These are phyloP conservation scores for Talaromyces sp. DNA, from an alignment of 2,329 filamentous ascomycete species.

Conservation along the genomic window DNA sequence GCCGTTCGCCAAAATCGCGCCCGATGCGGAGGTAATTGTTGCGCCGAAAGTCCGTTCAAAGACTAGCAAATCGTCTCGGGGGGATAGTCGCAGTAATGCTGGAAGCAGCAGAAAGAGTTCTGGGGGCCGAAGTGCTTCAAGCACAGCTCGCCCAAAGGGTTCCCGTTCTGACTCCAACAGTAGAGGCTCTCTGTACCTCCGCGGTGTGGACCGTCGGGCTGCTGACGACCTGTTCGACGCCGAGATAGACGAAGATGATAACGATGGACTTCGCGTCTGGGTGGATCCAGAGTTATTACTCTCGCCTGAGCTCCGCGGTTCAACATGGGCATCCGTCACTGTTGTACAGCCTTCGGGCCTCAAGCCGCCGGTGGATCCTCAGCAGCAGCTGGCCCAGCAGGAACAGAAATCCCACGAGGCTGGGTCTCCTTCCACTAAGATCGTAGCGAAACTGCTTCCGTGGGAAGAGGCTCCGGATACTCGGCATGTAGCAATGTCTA, in stretches of 20 bases:
- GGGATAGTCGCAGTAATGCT: constrained; percentile 77
- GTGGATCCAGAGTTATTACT: constrained; percentile 76
- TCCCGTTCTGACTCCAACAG: constrained; percentile 64
- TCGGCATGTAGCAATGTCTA: constrained; percentile 77
- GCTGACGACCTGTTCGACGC: constrained; percentile 78
- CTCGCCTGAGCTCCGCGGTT: constrained; percentile 71
- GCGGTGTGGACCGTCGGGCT: constrained; percentile 72
- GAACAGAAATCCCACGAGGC: constrained; percentile 57
- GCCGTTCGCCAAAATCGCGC: constrained; percentile 87
- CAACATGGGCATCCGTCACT: constrained; percentile 79
- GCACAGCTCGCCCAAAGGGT: constrained; percentile 65
- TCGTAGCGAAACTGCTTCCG: constrained; percentile 73
- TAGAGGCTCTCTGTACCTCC: constrained; percentile 66
- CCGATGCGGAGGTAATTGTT: constrained; percentile 95
- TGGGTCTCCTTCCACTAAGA: constrained; percentile 62
- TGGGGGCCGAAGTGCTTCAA: constrained; percentile 69
- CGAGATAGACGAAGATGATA: constrained; percentile 57
- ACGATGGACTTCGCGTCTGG: constrained; percentile 73
- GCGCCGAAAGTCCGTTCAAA: constrained; percentile 87
- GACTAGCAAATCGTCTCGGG: constrained; percentile 61
- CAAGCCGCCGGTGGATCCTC: constrained; percentile 69
- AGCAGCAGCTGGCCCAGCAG: constrained; percentile 69
- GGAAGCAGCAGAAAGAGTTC: constrained; percentile 77
- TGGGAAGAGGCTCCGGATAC: constrained; percentile 90
- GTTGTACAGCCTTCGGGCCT: constrained; percentile 81